Percentiles rank a stretch among this genome's conserved stretches.
phyloP scores from a whole-genome alignment of 2,329 filamentous ascomycete species.

The Sarocladium oryzae region DNA sequence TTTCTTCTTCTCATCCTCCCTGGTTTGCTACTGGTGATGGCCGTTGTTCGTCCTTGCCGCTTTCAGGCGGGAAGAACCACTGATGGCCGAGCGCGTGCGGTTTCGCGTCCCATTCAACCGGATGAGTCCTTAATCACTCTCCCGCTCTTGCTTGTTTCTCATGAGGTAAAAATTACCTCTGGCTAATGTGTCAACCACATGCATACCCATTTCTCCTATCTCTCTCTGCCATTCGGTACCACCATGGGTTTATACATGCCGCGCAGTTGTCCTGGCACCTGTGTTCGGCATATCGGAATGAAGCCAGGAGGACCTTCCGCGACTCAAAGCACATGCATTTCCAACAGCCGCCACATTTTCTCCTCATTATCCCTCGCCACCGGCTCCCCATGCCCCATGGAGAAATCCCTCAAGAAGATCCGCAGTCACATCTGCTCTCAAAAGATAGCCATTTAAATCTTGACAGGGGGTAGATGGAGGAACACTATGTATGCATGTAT shows the following conservation, averaged over 20 bases:
- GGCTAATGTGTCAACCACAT: slow-evolving; percentile 7
- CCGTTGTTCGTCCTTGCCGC: too few species aligned
- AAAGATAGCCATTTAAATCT: slow-evolving; percentile 7
- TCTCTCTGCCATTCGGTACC: not conserved
- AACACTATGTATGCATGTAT: not conserved
- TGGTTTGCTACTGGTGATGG: too few species aligned
- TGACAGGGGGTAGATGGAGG: too few species aligned
- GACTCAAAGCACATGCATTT: not conserved
- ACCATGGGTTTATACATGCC: too few species aligned
- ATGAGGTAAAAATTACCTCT: slow-evolving; percentile 9
- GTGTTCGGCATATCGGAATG: too few species aligned
- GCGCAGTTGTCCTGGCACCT: too few species aligned
- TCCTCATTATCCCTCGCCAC: not conserved
- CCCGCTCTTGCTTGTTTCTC: not conserved
- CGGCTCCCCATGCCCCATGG: slow-evolving; percentile 3
- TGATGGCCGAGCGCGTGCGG: not conserved
- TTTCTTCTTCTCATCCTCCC: too few species aligned
- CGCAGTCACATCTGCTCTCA: not conserved
- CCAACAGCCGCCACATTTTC: not conserved
- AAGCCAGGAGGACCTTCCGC: not conserved
- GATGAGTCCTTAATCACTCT: not conserved
- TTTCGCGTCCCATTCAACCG: not conserved
- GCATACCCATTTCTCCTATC: not conserved
- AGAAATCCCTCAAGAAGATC: slow-evolving; percentile 7
- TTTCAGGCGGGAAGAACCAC: too few species aligned